Evolutionary conservation across 164 flowering plant genomes (phyloP).

Genomic region (Chimonanthus praecox): DNA sequence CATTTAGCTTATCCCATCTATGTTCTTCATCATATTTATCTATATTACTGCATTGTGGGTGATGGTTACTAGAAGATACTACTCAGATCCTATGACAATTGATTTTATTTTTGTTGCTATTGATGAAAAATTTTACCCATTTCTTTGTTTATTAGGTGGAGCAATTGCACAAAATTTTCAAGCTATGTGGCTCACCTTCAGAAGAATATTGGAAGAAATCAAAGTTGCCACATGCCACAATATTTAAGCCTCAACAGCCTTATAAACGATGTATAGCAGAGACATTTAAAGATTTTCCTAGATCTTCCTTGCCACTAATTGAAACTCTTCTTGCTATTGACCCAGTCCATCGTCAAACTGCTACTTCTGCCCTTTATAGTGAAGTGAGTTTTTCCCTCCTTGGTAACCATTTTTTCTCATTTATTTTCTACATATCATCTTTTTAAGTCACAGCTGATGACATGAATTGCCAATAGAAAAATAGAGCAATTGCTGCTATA

Average conservation of each 20-base stretch:
- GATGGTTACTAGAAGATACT: no score
- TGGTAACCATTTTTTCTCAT: neutral
- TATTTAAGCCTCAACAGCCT: conserved; percentile 61
- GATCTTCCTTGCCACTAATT: conserved; percentile 38
- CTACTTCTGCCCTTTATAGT: conserved; percentile 33
- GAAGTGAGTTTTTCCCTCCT: conserved; percentile 25
- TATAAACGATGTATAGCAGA: conserved; percentile 36
- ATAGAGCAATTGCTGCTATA: neutral
- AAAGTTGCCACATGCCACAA: conserved; percentile 56
- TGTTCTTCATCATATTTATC: neutral
- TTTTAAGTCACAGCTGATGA: neutral
- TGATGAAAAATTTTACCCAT: neutral
- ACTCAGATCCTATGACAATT: neutral
- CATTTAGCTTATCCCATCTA: neutral
- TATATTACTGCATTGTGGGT: neutral
- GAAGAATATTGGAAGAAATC: conserved; percentile 58
- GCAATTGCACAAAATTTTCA: conserved; percentile 62
- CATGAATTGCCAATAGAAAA: neutral
- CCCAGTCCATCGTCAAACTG: conserved; percentile 39
- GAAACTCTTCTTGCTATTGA: conserved; percentile 45
- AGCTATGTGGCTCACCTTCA: conserved; percentile 65
- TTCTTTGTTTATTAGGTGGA: conserved; percentile 37
- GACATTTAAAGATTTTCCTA: conserved; percentile 67
- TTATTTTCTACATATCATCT: neutral
- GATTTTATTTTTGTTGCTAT: neutral